Conservation (phyloP, 2,329 filamentous ascomycete species). For the Aspergillus transmontanensis region DNA sequence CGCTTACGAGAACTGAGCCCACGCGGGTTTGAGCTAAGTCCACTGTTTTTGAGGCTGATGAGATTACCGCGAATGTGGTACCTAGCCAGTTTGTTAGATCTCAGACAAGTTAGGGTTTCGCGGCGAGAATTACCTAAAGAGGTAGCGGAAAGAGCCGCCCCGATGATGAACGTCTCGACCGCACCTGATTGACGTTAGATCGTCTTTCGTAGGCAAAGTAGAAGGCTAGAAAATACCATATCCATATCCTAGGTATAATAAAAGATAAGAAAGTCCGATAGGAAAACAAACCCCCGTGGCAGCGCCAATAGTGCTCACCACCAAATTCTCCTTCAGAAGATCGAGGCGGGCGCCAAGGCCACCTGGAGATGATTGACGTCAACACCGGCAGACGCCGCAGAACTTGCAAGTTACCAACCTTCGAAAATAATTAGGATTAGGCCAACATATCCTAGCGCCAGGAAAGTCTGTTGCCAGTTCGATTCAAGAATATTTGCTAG, state of each 20-base stretch:
- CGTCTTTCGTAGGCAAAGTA: background rate
- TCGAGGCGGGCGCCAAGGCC: slow-evolving; percentile 51
- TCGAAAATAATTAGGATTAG: slow-evolving; percentile 56
- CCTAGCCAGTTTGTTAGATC: slow-evolving; percentile 12
- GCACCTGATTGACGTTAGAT: slow-evolving; percentile 20
- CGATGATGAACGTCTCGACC: slow-evolving; percentile 37
- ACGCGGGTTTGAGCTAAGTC: slow-evolving; percentile 48
- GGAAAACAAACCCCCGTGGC: slow-evolving; percentile 50
- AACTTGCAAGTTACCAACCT: slow-evolving; percentile 21
- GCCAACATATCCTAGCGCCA: slow-evolving; percentile 52
- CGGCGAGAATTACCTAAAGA: slow-evolving; percentile 25
- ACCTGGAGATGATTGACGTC: slow-evolving; percentile 30
- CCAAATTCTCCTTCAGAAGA: slow-evolving; percentile 49
- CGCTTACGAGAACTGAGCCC: slow-evolving; percentile 49
- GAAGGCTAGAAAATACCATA: slow-evolving; percentile 32
- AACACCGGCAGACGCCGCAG: background rate
- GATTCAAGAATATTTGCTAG: slow-evolving; percentile 48
- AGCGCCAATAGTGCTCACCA: slow-evolving; percentile 46
- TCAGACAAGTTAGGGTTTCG: background rate
- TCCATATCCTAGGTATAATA: slow-evolving; percentile 48
- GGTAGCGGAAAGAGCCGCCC: slow-evolving; percentile 32
- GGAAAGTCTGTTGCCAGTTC: slow-evolving; percentile 50
- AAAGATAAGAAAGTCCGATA: slow-evolving; percentile 48
- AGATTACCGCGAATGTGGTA: slow-evolving; percentile 35
- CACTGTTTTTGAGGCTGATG: slow-evolving; percentile 34